Base-by-base conservation (phyloP, 768 basidiomycete genomes). In the Pisolithus sp. region DNA sequence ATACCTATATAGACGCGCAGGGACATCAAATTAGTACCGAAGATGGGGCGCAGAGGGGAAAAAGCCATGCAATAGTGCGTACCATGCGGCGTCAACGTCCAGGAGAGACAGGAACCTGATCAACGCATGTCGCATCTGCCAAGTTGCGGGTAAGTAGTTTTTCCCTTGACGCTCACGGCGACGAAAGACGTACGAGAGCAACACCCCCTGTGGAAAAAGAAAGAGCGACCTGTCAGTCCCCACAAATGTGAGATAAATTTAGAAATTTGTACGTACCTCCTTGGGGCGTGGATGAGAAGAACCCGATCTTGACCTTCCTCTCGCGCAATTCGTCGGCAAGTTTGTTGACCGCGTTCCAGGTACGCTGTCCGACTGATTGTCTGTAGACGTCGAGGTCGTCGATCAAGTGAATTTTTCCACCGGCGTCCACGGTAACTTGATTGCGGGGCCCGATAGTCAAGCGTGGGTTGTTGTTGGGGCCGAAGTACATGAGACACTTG, bases 241-340 rank as follows among this genome's bases (percentile, higher is more conserved):
- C 58, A 54, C 47, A 39, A 50, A 24, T 47, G 52, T 8, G 12
- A 7, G 48, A n/a, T 34, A 41, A 47, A 48, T 44, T 48, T 24
- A 24, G 53, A 26, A 47, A 55, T 38, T 47, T 63, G 30, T 30
- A 30, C 78, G 62, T 69, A 86, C 87, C 84, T 76, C 93, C 93
- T 73, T 95, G 92, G 10, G 93, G 93, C 6, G 94, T 97, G 9
- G 91, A 93, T 26, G 89, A 92, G 72, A 95, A 95, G 79, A 95
- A 95, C 21, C 85, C 86, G 57, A 95, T 89, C 69, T 89, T 91
- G 65, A 90, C 73, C 56, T 93, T 86, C 71, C 87, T 90, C 67
- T 87, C 83, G 51, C 85, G 83, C 40, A 96, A 77, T 62, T 93
- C 91, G 46, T 87, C 82, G 5, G 89, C 86, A 43, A 93, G 83